Base-by-base conservation (phyloP, 352 stramenopile species). In the Phytopythium kandeliae region DNA sequence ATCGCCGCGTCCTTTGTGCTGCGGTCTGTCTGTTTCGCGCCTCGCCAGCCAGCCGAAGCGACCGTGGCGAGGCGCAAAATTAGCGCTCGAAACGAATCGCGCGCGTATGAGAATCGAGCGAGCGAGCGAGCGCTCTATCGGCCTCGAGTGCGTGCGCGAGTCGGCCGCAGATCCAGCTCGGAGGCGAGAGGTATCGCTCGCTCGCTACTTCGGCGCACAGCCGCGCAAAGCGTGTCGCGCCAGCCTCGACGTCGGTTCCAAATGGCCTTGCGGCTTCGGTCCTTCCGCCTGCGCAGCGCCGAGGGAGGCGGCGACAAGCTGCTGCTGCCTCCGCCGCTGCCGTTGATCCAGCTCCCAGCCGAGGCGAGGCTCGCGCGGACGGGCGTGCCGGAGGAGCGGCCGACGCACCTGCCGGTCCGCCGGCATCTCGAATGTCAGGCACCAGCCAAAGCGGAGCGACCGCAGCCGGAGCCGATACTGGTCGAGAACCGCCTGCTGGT, bases 291-390 rank as follows among this genome's bases (percentile, higher is more conserved):
- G 16, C 48, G 34, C 31, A 40, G 68, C 51, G 57, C 60, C 19
- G 48, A 62, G 13, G 55, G 46, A 17, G 47, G 37, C 13, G 67
- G 26, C 21, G 55, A 65, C 24, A 57, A 47, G 15, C 34, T 71
- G n/a, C 54, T 85, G 17, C 57, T 86, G 17, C 75, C 78, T 16
- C 75, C 75, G 36, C 75, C 78, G 11, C 50, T 87, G 13, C 78
- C 78, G 0, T 62, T 87, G 7, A 85, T 86, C 55, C 59, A 75
- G 31, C 43, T 87, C 16, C 74, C 71, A 0, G 71, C 81, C 12
- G 74, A 89, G 50, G 51, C 57, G 6, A 67, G 65, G 3, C 53
- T 69, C 3, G 65, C 70, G 16, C 50, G 61, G 22, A 84, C 78
- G 0, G 78, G 78, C 0, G 41, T 78, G 1, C 49, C 70, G 22